A percentile compares a stretch with the other conserved stretches of the same genome.
These are phyloP conservation scores for Naganishia vaughanmartiniae DNA, from an alignment of 768 basidiomycete species.

Conservation along the genomic window DNA sequence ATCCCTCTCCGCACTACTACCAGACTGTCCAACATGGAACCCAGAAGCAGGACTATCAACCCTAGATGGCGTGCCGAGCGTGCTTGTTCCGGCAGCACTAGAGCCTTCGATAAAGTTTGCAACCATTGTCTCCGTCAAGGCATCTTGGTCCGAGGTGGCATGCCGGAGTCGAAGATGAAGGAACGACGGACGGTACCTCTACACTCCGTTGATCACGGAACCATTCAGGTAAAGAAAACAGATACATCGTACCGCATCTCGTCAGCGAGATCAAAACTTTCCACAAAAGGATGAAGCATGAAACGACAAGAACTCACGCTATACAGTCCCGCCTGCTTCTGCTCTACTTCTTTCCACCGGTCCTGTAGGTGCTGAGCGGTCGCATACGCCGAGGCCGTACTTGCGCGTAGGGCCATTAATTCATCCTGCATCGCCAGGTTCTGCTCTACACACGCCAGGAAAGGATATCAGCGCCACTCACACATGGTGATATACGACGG, in stretches of 20 bases:
- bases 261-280: no score
- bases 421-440: conserved; percentile 74
- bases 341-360: conserved; percentile 81
- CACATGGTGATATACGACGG: no score
- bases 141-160: conserved; percentile 85
- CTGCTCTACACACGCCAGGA: conserved; percentile 57
- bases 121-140: conserved; percentile 77
- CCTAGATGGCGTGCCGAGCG: conserved; percentile 34
- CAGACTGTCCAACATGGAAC: background rate
- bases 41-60: conserved; percentile 45
- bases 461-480: background rate
- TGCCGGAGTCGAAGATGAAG: conserved; percentile 82
- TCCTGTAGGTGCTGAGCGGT: conserved; percentile 76
- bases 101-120: conserved; percentile 67
- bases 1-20: background rate
- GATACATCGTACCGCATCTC: no score
- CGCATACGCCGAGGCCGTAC: conserved; percentile 83
- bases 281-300: no score
- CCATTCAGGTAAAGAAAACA: no score
- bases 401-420: conserved; percentile 70
- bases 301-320: conserved; percentile 59
- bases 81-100: background rate
- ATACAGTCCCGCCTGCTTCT: conserved; percentile 82
- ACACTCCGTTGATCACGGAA: background rate
- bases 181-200: conserved; percentile 85